Conservation (phyloP, 2,329 filamentous ascomycete genomes). For the Pseudodiploospora longispora region DNA sequence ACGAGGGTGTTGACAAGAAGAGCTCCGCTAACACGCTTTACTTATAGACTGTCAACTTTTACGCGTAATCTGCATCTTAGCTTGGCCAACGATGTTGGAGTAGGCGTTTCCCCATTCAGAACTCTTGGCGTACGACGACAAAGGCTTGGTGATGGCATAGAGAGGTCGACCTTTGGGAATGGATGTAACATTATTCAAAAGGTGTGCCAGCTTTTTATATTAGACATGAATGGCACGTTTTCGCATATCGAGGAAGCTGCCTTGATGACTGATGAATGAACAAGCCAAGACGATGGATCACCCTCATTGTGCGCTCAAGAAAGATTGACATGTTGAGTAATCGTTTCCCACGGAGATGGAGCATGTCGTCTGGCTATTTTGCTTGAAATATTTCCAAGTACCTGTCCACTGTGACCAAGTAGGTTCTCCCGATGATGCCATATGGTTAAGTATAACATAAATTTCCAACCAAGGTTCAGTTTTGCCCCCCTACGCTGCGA, state of each 20-base stretch:
- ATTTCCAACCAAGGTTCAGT: not conserved
- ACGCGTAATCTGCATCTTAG: conserved; percentile 30
- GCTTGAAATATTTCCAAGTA: too few relatives aligned
- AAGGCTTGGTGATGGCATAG: conserved; percentile 5
- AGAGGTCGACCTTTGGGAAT: conserved; percentile 5
- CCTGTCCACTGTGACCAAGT: too few relatives aligned
- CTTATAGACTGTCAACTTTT: conserved; percentile 48
- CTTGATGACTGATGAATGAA: too few relatives aligned
- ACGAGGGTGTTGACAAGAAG: not conserved
- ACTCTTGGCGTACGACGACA: conserved; percentile 3
- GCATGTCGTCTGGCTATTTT: too few relatives aligned
- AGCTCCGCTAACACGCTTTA: not conserved
- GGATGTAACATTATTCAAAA: conserved; percentile 6
- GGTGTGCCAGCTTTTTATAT: conserved; percentile 6
- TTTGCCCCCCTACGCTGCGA: not conserved
- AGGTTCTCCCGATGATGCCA: too few relatives aligned
- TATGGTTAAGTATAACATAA: too few relatives aligned
- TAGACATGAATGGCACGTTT: conserved; percentile 2
- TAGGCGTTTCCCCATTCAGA: conserved; percentile 1
- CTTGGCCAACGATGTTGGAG: conserved; percentile 2
- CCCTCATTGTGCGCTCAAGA: too few relatives aligned
- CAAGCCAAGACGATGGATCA: too few relatives aligned
- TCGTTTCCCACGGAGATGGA: too few relatives aligned
- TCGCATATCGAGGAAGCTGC: conserved; percentile 5
- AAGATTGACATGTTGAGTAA: too few relatives aligned